Percentiles rank a stretch among this genome's conserved stretches.
These are phyloP conservation scores for Phytophthora melonis DNA, from an alignment of 352 stramenopile genomes.

Conservation along the genomic window DNA sequence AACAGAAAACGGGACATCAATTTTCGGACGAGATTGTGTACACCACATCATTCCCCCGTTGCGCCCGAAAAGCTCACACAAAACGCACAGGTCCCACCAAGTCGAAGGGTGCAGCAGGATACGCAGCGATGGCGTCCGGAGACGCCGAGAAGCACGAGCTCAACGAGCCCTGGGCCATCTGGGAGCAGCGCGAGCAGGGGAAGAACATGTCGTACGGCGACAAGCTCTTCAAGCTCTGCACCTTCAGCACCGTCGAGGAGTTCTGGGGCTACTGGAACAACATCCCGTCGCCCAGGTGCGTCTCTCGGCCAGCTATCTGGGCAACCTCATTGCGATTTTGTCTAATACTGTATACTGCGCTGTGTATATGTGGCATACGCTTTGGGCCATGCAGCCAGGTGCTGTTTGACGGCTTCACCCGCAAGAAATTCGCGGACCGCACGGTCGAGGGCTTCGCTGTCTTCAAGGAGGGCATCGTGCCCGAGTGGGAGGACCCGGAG, in stretches of 20 bases:
- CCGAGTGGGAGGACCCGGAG: slow-evolving; percentile 91
- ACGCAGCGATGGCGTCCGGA: slow-evolving; percentile 48
- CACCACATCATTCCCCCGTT: not conserved
- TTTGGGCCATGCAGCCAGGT: slow-evolving; percentile 54
- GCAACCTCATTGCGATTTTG: not conserved
- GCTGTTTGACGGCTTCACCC: slow-evolving; percentile 83
- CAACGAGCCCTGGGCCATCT: slow-evolving; percentile 88
- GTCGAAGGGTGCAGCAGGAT: slow-evolving; percentile 22
- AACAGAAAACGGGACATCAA: not conserved
- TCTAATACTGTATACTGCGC: slow-evolving; percentile 10
- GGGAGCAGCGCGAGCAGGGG: slow-evolving; percentile 83
- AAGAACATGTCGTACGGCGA: slow-evolving; percentile 87
- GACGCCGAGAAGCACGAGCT: slow-evolving; percentile 78
- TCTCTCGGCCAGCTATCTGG: not conserved
- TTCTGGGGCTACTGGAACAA: slow-evolving; percentile 94
- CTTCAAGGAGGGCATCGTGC: slow-evolving; percentile 92
- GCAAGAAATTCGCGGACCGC: slow-evolving; percentile 93
- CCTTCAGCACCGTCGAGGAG: slow-evolving; percentile 87
- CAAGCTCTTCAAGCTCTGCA: slow-evolving; percentile 90
- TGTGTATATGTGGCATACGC: not conserved
- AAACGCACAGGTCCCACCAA: slow-evolving; percentile 3
- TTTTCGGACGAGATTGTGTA: not conserved
- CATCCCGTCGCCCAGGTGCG: slow-evolving; percentile 88
- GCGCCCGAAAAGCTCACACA: not conserved
- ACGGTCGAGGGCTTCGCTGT: slow-evolving; percentile 95